phyloP scores from a whole-genome alignment of 768 basidiomycete species.

The Hygrocybe coccinea region DNA sequence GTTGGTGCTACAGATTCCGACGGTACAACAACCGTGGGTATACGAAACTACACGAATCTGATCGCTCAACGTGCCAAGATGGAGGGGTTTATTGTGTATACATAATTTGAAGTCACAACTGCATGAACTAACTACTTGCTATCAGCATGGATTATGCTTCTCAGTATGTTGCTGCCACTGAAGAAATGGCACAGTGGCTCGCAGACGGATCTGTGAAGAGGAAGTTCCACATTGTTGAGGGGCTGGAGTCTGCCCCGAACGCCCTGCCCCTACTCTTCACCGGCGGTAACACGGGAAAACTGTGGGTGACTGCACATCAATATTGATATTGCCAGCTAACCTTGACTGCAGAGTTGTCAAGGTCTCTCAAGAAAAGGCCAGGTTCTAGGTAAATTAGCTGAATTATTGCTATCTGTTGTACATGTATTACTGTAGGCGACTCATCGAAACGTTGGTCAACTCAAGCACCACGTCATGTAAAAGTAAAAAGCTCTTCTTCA shows the following conservation, averaged over 20 bases:
- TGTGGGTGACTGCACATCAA: conserved; percentile 35
- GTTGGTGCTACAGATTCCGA: conserved; percentile 41
- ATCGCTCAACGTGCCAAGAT: conserved; percentile 77
- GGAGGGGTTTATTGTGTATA: conserved; percentile 79
- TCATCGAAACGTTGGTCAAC: no score
- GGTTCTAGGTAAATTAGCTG: no score
- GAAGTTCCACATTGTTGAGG: conserved; percentile 75
- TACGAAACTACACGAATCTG: conserved; percentile 61
- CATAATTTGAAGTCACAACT: not conserved
- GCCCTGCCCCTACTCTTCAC: conserved; percentile 68
- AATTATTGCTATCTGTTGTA: no score
- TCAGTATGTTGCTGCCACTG: conserved; percentile 53
- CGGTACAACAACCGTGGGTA: conserved; percentile 60
- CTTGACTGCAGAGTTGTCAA: conserved; percentile 49
- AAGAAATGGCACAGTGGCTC: conserved; percentile 54
- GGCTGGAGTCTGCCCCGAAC: conserved; percentile 66
- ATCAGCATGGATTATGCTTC: conserved; percentile 65
- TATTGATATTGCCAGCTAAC: conserved; percentile 3
- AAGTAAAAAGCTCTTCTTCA: no score
- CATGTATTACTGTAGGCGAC: no score
- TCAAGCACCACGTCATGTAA: no score
- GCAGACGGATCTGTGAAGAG: conserved; percentile 68
- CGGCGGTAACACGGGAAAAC: conserved; percentile 76
- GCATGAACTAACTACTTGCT: not conserved
- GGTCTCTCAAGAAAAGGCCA: conserved; percentile 31